Percentiles rank a stretch among this genome's conserved stretches.
These are phyloP conservation scores for Chaetomiaceae sp. DNA, from an alignment of 2,329 filamentous ascomycete species.

Conservation along the genomic window DNA sequence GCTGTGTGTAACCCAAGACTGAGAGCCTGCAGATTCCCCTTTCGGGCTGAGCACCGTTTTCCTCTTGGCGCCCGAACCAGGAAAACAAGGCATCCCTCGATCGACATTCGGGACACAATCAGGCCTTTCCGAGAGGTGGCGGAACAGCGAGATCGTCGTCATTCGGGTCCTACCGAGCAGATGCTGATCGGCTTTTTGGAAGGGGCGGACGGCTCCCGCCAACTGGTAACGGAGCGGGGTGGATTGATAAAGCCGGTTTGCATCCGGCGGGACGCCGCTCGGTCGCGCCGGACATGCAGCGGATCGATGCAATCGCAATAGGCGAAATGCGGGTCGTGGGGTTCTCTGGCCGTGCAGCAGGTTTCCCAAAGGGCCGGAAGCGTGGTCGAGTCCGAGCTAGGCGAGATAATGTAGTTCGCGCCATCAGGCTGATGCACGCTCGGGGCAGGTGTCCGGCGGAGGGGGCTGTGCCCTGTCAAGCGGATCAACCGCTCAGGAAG, in stretches of 20 bases:
- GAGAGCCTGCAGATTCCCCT: constrained; percentile 6
- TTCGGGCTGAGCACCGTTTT: background rate
- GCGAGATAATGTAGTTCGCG: constrained; percentile 11
- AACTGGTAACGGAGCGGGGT: background rate
- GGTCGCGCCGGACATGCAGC: constrained; percentile 16
- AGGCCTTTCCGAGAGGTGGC: too few relatives aligned
- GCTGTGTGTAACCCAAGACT: constrained; percentile 13
- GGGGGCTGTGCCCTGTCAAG: constrained; percentile 4
- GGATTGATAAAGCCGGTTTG: background rate
- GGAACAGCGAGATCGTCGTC: too few relatives aligned
- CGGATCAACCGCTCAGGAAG: constrained; percentile 50
- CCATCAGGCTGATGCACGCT: constrained; percentile 14
- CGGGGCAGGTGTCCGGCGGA: background rate
- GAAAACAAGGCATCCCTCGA: too few relatives aligned
- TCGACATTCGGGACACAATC: background rate
- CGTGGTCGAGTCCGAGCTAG: constrained; percentile 14
- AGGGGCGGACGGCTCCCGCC: background rate
- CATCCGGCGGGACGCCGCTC: constrained; percentile 5
- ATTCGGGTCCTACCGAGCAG: background rate
- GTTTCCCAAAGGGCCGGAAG: constrained; percentile 24
- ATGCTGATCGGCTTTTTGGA: background rate
- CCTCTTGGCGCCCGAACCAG: background rate
- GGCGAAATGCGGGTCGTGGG: constrained; percentile 20
- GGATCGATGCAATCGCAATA: constrained; percentile 19
- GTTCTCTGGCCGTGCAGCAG: constrained; percentile 8